A percentile compares a stretch with the other conserved stretches of the same genome.
Conservation (phyloP, 2,329 filamentous ascomycete species). For the Plenodomus biglobosus region DNA sequence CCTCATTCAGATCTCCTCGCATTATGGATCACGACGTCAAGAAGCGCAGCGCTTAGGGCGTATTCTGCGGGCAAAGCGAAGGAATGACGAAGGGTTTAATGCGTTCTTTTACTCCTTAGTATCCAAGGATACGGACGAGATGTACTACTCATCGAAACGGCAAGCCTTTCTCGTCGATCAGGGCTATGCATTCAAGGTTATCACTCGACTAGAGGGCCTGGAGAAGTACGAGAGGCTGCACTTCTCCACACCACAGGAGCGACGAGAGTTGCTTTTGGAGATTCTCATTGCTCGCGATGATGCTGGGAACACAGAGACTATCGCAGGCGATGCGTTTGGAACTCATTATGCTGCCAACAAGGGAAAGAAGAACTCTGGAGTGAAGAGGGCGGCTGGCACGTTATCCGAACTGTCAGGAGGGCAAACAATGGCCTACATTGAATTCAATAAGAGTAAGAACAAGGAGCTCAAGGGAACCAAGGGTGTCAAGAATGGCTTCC, state of each 20-base stretch:
- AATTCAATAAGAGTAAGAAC: slow-evolving; percentile 52
- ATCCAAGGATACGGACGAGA: slow-evolving; percentile 95
- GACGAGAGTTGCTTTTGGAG: slow-evolving; percentile 82
- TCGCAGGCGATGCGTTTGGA: slow-evolving; percentile 67
- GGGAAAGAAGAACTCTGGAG: slow-evolving; percentile 59
- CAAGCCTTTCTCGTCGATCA: slow-evolving; percentile 98
- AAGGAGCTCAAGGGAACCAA: slow-evolving; percentile 48
- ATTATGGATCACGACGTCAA: slow-evolving; percentile 94
- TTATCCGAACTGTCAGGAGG: slow-evolving; percentile 86
- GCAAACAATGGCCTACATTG: slow-evolving; percentile 87
- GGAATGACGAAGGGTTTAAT: slow-evolving; percentile 98
- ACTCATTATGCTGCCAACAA: slow-evolving; percentile 44
- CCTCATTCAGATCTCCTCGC: slow-evolving; percentile 94
- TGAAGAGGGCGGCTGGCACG: slow-evolving; percentile 78
- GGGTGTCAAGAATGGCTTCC: slow-evolving; percentile 47
- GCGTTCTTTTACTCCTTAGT: slow-evolving; percentile 98
- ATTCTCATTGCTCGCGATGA: slow-evolving; percentile 86
- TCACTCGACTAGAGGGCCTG: slow-evolving; percentile 90
- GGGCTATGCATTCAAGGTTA: slow-evolving; percentile 98
- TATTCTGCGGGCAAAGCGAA: slow-evolving; percentile 89
- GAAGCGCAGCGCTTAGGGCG: slow-evolving; percentile 92
- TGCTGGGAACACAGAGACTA: slow-evolving; percentile 67
- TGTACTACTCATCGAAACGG: slow-evolving; percentile 95
- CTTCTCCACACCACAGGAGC: slow-evolving; percentile 76
- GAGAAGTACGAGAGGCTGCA: slow-evolving; percentile 78